These are phyloP conservation scores for Pestalotiopsis sp. DNA, from an alignment of 2,329 filamentous ascomycete genomes.

Conservation along the genomic window DNA sequence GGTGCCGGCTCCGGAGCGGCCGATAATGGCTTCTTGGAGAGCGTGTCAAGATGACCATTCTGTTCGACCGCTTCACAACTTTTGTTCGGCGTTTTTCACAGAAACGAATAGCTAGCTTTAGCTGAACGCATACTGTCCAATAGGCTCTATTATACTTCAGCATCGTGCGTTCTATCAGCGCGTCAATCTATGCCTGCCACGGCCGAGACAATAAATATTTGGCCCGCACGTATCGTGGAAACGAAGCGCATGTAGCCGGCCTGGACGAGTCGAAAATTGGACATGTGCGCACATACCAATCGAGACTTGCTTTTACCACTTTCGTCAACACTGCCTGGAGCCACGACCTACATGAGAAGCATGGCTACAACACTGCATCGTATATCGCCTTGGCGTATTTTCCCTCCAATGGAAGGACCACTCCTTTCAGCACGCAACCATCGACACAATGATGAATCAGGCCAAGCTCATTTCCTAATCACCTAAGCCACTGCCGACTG, in stretches of 20 bases:
- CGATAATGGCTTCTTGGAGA: neutral
- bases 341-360: neutral
- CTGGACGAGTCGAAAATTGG: neutral
- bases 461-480: neutral
- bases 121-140: too few species aligned
- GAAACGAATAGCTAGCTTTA: too few species aligned
- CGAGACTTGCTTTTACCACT: neutral
- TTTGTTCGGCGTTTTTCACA: too few species aligned
- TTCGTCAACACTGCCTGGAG: neutral
- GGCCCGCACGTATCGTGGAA: neutral
- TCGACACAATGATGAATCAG: neutral
- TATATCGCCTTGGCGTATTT: neutral
- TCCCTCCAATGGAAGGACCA: constrained; percentile 6
- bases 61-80: neutral
- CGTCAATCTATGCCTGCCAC: neutral
- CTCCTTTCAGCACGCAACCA: neutral
- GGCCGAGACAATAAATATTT: neutral
- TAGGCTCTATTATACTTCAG: neutral
- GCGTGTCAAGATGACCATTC: neutral
- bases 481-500: constrained; percentile 1
- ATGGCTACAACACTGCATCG: neutral
- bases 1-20: neutral
- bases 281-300: neutral
- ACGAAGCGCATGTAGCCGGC: neutral
- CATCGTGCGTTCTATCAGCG: neutral